Evolutionary conservation across 78 protist species (phyloP), one percentile per base, ranked within the genome.

Genomic region (Tieghemostelium lacteum): DNA sequence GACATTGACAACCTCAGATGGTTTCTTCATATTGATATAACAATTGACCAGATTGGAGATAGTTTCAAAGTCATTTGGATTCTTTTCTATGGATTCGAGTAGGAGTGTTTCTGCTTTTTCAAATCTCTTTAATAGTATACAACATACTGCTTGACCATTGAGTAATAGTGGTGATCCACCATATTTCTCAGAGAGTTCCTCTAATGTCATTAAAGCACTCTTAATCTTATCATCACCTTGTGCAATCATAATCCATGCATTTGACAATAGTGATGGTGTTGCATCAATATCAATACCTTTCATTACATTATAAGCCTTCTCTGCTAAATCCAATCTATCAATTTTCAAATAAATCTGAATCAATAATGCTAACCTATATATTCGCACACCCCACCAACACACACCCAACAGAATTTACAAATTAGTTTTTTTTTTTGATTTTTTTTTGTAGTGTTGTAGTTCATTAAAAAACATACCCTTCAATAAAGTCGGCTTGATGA

Each of bases 261-360:
- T 33, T 34, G 93, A 52, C 33, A 87, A 45, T 50, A 70, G 34
- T 33, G 93, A 61, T 40, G 86, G 85, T 12, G 93, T 73, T n/a
- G 85, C 88, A 62, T 73, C 93, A 19, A 72, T 52, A 37, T 87
- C 93, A 29, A 76, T 34, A n/a, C 24, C n/a, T 61, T 74, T 76
- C 93, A 87, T 87, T 24, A 45, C 55, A 17, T 49, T n/a, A 58
- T 75, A 66, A 22, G 58, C 85, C 22, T 87, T 87, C 31, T 67
- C 58, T 34, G 93, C 93, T 39, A 87, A 71, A 65, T 87, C 93
- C 37, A 87, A 67, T 73, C 93, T 65, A 70, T 87, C 86, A 16
- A 87, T 87, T 64, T 76, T 72, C 49, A 87, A 73, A 76, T 73
- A 87, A n/a, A 61, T 64, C 49, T 87, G 93, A 65, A 76, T 62